Conservation (phyloP, 2,329 filamentous ascomycete genomes). For the Paecilomyces formosus region DNA sequence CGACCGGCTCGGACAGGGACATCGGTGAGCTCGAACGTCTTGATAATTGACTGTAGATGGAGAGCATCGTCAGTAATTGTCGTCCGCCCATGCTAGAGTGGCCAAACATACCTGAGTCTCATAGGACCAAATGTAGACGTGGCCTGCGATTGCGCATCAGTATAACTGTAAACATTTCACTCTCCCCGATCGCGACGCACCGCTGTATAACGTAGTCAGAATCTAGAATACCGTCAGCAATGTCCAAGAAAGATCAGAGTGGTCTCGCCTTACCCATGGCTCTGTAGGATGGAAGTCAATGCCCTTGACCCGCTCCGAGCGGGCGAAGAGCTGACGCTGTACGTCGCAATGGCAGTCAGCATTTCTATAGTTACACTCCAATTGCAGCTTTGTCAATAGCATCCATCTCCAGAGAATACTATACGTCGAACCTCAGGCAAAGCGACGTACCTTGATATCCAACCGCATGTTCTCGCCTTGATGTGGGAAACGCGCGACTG, state of each 20-base stretch:
- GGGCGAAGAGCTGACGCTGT: constrained; percentile 74
- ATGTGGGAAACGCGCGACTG: constrained; percentile 1
- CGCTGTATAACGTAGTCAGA: constrained; percentile 91
- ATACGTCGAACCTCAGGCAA: background rate
- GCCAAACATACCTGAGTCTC: constrained; percentile 62
- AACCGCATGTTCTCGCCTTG: constrained; percentile 45
- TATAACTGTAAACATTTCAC: constrained; percentile 5
- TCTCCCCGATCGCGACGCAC: constrained; percentile 43
- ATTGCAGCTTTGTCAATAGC: background rate
- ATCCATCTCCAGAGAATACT: background rate
- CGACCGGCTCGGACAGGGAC: constrained; percentile 94
- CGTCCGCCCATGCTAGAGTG: background rate
- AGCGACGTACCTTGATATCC: constrained; percentile 49
- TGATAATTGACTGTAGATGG: constrained; percentile 87
- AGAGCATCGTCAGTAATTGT: constrained; percentile 13
- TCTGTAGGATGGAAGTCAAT: constrained; percentile 96
- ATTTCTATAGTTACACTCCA: background rate
- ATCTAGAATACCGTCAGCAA: constrained; percentile 41
- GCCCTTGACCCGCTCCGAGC: constrained; percentile 92
- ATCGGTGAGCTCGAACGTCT: constrained; percentile 98
- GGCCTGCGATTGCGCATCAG: constrained; percentile 49
- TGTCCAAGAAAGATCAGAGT: background rate
- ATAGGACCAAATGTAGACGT: constrained; percentile 99
- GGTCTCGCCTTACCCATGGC: constrained; percentile 64
- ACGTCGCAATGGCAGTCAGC: constrained; percentile 33